These are phyloP conservation scores for Pythium apleroticum DNA, from an alignment of 352 stramenopile species.

Conservation along the genomic window DNA sequence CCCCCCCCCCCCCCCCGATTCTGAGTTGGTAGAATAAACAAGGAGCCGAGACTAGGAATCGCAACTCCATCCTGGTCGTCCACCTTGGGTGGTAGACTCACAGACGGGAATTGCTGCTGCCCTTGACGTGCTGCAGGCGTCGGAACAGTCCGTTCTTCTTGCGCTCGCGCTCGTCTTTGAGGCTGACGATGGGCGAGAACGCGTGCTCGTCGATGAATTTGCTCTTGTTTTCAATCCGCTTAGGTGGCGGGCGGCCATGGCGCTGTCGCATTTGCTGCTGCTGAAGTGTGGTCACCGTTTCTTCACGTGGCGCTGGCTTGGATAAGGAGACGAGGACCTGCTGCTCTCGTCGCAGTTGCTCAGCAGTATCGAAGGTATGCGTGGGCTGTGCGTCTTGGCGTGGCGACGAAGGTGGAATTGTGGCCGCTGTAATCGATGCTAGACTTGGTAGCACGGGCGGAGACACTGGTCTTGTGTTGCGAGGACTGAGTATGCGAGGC, in stretches of 20 bases:
- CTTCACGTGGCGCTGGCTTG: constrained; percentile 12
- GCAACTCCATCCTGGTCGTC: too few relatives aligned
- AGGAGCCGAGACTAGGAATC: background rate
- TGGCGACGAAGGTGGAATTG: background rate
- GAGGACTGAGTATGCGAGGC: background rate
- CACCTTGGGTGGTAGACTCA: background rate
- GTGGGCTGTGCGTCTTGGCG: background rate
- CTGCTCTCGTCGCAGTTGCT: constrained; percentile 41
- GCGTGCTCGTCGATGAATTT: constrained; percentile 40
- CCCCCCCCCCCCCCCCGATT: too few relatives aligned
- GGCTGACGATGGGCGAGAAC: constrained; percentile 21
- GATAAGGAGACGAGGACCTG: constrained; percentile 25
- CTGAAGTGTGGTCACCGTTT: background rate
- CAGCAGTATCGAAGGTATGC: background rate
- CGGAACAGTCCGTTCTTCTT: constrained; percentile 43
- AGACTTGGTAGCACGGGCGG: constrained; percentile 10
- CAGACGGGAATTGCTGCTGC: background rate
- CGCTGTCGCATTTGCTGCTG: constrained; percentile 39
- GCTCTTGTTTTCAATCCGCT: constrained; percentile 33
- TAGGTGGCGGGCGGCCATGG: constrained; percentile 40
- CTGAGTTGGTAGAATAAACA: too few relatives aligned
- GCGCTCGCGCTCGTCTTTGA: constrained; percentile 36
- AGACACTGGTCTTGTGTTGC: background rate
- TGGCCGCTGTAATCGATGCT: background rate
- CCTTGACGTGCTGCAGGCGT: constrained; percentile 40